These are phyloP conservation scores for Trichoderma reesei DNA, from an alignment of 495 filamentous ascomycete species.

Conservation along the genomic window DNA sequence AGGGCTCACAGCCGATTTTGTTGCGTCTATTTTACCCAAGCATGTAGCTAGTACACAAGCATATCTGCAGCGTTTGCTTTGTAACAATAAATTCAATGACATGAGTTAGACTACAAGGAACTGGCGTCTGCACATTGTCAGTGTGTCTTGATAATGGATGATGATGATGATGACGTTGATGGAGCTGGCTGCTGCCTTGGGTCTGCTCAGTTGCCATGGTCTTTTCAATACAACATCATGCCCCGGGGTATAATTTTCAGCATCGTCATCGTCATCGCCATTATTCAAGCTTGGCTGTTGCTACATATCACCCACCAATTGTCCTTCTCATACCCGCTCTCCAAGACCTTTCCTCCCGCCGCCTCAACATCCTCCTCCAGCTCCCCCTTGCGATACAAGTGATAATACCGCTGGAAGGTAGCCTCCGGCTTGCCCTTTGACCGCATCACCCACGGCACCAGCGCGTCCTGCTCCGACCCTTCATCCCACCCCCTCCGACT, in stretches of 20 bases:
- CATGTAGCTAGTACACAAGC: conserved; percentile 1
- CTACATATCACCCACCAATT: conserved; percentile 78
- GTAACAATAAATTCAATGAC: not conserved
- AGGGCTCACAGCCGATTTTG: not conserved
- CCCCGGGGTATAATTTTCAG: too few relatives aligned
- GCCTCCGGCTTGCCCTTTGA: conserved; percentile 25
- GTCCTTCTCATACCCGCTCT: conserved; percentile 89
- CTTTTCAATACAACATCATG: not conserved
- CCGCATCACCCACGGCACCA: conserved; percentile 90
- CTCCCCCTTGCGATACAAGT: conserved; percentile 81
- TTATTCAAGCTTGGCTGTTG: not conserved
- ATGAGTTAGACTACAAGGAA: not conserved
- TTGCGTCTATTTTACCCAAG: conserved; percentile 31
- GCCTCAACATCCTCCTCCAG: conserved; percentile 67
- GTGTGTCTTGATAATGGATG: too few relatives aligned
- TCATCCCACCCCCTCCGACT: conserved; percentile 91
- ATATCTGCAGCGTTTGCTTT: conserved; percentile 5
- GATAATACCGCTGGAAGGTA: conserved; percentile 85
- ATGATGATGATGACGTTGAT: too few relatives aligned
- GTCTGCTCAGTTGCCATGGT: not conserved
- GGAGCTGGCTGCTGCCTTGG: not conserved
- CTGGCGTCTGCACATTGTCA: not conserved
- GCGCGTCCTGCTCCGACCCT: conserved; percentile 77
- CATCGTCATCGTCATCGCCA: too few relatives aligned
- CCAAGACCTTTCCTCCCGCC: conserved; percentile 67